Conservation (phyloP, 495 filamentous ascomycete species). For the Schizothecium vesticola region DNA sequence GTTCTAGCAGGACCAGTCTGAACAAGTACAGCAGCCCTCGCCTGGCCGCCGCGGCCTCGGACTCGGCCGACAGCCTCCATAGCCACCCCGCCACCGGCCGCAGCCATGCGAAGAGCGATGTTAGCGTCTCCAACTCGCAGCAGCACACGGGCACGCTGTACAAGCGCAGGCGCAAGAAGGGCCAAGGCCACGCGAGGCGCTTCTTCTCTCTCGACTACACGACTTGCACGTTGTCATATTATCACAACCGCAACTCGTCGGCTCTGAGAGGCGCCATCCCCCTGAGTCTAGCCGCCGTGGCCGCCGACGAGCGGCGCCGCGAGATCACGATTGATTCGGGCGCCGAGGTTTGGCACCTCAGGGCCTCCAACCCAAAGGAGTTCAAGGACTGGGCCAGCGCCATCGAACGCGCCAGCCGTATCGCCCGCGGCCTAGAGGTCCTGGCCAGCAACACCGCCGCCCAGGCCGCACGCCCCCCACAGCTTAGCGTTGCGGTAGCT, state of each 20-base stretch:
- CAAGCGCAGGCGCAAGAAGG: constrained; percentile 86
- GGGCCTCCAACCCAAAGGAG: constrained; percentile 71
- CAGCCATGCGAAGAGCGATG: constrained; percentile 30
- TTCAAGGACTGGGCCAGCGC: constrained; percentile 83
- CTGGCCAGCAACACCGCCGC: constrained; percentile 24
- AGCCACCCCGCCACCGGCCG: constrained; percentile 34
- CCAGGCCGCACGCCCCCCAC: constrained; percentile 17
- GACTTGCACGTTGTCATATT: constrained; percentile 89
- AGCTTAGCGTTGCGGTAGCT: constrained; percentile 7
- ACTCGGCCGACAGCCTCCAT: constrained; percentile 53
- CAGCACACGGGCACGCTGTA: constrained; percentile 77
- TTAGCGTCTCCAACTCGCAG: constrained; percentile 38
- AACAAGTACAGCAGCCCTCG: constrained; percentile 36
- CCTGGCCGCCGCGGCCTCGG: constrained; percentile 36
- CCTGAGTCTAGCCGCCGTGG: constrained; percentile 81
- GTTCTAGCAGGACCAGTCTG: constrained; percentile 47
- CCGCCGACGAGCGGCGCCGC: constrained; percentile 74
- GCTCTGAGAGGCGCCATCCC: constrained; percentile 89
- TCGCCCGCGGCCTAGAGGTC: constrained; percentile 43
- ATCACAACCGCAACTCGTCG: constrained; percentile 85
- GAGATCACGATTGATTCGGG: constrained; percentile 97
- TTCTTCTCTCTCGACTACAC: constrained; percentile 94
- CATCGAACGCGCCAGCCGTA: constrained; percentile 68
- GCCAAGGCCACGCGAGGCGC: constrained; percentile 85
- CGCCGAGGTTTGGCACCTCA: constrained; percentile 95